Conservation (phyloP, 192 early-diverging fungal genomes). For the Coemansia sp. region DNA sequence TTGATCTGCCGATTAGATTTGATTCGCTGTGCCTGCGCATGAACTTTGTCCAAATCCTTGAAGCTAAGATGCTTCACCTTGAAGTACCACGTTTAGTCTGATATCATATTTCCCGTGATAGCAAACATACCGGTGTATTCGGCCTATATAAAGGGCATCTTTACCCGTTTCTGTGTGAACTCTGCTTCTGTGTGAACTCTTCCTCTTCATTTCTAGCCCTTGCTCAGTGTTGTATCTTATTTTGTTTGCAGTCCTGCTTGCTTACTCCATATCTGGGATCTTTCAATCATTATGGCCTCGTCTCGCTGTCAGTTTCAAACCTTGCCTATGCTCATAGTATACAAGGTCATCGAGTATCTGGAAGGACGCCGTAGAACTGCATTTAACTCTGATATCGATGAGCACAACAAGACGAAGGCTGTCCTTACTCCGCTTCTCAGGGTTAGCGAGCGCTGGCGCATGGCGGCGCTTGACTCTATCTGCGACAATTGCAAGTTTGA, state of each 20-base stretch:
- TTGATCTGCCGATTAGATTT: background rate
- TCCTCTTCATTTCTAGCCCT: no score
- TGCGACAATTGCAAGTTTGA: constrained; percentile 1
- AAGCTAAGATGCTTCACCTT: background rate
- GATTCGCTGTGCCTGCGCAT: background rate
- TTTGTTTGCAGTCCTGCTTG: no score
- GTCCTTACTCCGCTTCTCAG: background rate
- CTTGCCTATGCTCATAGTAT: background rate
- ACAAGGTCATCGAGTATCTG: background rate
- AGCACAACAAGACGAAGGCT: background rate
- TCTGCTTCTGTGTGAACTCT: no score
- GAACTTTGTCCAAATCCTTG: no score
- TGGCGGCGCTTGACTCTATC: constrained; percentile 1
- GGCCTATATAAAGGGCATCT: background rate
- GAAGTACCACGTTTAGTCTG: background rate
- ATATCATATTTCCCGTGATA: background rate
- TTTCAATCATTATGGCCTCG: background rate
- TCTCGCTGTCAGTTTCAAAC: background rate
- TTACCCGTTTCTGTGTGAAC: background rate
- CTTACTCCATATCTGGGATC: background rate
- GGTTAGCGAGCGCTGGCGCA: background rate
- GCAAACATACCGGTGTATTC: background rate
- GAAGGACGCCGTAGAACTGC: background rate
- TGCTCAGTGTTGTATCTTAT: no score
- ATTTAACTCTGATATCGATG: background rate